Evolutionary conservation across 1,284 basidiomycete species (phyloP), one percentile per base, ranked within the genome.

Genomic region (Stygiomarasmius scandens): DNA sequence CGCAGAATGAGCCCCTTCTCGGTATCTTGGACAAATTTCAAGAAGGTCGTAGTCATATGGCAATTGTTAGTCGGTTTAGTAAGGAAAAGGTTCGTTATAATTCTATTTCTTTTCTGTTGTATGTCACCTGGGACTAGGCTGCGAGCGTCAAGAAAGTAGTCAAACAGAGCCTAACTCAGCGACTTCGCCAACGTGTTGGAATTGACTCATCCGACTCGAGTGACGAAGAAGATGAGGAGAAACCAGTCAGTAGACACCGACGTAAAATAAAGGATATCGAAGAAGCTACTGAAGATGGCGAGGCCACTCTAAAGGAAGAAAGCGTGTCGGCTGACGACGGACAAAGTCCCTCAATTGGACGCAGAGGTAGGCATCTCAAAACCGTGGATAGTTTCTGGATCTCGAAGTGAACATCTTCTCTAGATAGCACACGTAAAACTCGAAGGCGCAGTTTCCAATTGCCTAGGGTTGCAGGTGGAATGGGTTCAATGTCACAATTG

Each of bases 11-110:
- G 70, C 85, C 93, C 20, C 78, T 96, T 3, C 83, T 96, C 20
- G 89, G 92, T 41, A 92, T 96, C 62, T 81, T 96, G 53, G 94
- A 96, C 70, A 89, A 83, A 60, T 96, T 96, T 72, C 94, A 96
- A 70, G 93, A 95, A 68, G 94, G 94, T 10, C 83, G 92, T 41
- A 92, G 89, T 44, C 94, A 96, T 69, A 94, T 96, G 82, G 95
- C 95, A 27, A 90, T 96, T 62, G 93, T 96, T 61, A 86, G 85
- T 57, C 83, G 89, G 48, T 78, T 81, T 65, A 85, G 83, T 49
- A 74, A 78, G 29, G 77, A 82, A 61, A 81, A 84, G 63, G 82
- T 78, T 63, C 44, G 69, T n/a, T n/a, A n/a, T n/a, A n/a, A n/a
- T n/a, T n/a, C n/a, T n/a, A n/a, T n/a, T n/a, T n/a, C n/a, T n/a